Percentiles rank a stretch among this genome's conserved stretches.
phyloP scores from a whole-genome alignment of 2,329 filamentous ascomycete species.

The Alternaria ethzedia region DNA sequence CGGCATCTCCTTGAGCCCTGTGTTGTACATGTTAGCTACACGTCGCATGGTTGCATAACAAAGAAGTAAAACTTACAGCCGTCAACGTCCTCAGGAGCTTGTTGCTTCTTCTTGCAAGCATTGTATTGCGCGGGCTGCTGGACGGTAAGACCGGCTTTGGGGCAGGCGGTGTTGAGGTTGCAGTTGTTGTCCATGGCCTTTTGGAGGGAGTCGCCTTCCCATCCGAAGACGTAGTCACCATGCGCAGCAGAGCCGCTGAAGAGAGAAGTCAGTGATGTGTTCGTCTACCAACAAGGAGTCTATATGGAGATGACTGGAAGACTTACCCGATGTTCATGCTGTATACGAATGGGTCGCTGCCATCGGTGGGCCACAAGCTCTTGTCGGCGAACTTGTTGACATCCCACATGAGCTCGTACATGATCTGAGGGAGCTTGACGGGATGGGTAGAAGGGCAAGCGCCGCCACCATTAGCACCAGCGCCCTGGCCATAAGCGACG shows the following conservation, averaged over 20 bases:
- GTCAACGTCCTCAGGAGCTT: slow-evolving; percentile 40
- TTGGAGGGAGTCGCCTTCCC: slow-evolving; percentile 54
- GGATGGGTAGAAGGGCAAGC: slow-evolving; percentile 52
- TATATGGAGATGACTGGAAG: no score
- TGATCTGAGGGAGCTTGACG: slow-evolving; percentile 43
- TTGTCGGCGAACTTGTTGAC: slow-evolving; percentile 39
- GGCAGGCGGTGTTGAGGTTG: slow-evolving; percentile 43
- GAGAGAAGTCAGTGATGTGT: neutral
- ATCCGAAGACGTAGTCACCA: slow-evolving; percentile 52
- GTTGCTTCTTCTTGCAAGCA: slow-evolving; percentile 43
- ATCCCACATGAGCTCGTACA: slow-evolving; percentile 48
- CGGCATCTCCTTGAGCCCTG: slow-evolving; percentile 40
- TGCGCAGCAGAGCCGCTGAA: slow-evolving; percentile 39
- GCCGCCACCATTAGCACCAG: slow-evolving; percentile 56
- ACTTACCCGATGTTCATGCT: slow-evolving; percentile 43
- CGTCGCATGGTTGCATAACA: neutral
- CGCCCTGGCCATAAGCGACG: slow-evolving; percentile 54
- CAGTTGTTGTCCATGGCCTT: slow-evolving; percentile 51
- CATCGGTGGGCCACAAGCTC: slow-evolving; percentile 42
- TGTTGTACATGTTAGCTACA: slow-evolving; percentile 12
- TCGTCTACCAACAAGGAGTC: no score
- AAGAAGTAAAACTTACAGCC: slow-evolving; percentile 33
- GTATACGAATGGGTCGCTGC: slow-evolving; percentile 42
- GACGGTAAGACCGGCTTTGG: slow-evolving; percentile 39
- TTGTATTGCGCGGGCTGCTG: slow-evolving; percentile 36